Base-by-base conservation (phyloP, 2,329 filamentous ascomycete genomes). In the Colletotrichum horii region DNA sequence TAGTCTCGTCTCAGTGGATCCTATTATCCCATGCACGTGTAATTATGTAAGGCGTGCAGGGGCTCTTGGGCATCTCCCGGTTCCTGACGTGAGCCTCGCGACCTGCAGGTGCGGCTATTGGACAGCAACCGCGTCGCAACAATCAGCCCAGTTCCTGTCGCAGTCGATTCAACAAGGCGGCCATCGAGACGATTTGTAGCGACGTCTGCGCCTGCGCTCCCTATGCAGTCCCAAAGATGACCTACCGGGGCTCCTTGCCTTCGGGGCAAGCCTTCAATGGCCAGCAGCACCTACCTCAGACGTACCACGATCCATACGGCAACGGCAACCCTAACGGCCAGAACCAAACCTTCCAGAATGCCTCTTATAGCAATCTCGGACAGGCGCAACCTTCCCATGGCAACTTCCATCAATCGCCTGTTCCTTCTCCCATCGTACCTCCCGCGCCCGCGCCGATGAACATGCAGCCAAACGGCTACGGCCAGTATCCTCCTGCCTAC, bases 221-320 rank as follows among this genome's bases (percentile, higher is more conserved):
- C 28, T 77, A 79, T 80, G 79, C 66, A 71, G 67, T 74, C 70
- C 74, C 80, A 81, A 80, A 80, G 76, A 82, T 85, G 81, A 82
- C 80, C 77, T 84, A 81, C 80, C 82, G 82, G 78, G 83, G 82
- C 80, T 82, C 81, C 77, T 81, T 85, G 82, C 84, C 85, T 80
- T 81, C 84, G 77, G 84, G 84, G 79, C 84, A 84, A 81, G 81
- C 81, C 77, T 87, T 81, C 79, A 80, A 82, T 77, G 83, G 81
- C 80, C 85, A 86, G 79, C 82, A 80, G 77, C 80, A 81, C 34
- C 70, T 56, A 61, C 71, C 74, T 60, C 71, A 76, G 67, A 28
- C 71, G 6, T 74, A 70, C 36, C 48, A 71, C 38, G 60, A 76
- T 48, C 65, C 74, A 8, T 75, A 75, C 60, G 61, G 48, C 66